A percentile compares a stretch with the other conserved stretches of the same genome.
These are phyloP conservation scores for Mycosphaerella sp. DNA, from an alignment of 2,329 filamentous ascomycete species.

Conservation along the genomic window DNA sequence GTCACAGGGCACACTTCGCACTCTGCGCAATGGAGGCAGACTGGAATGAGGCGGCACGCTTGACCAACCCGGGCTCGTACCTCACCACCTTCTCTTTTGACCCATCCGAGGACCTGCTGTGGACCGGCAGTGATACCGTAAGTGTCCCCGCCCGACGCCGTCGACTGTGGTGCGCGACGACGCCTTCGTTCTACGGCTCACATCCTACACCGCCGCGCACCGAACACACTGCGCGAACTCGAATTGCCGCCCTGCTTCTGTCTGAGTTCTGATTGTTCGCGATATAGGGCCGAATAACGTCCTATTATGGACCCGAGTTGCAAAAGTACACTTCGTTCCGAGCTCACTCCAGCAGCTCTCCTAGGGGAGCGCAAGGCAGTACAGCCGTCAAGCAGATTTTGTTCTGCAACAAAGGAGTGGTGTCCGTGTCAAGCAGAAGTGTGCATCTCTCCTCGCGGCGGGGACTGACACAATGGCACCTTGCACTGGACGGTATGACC, in stretches of 20 bases:
- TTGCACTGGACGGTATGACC: conserved; percentile 70
- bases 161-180: background rate
- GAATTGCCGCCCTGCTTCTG: background rate
- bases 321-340: conserved; percentile 87
- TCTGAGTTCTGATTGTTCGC: conserved; percentile 7
- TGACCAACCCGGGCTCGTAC: conserved; percentile 68
- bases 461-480: conserved; percentile 82
- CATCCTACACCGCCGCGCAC: background rate
- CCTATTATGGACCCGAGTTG: conserved; percentile 79
- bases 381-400: conserved; percentile 81
- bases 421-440: conserved; percentile 75
- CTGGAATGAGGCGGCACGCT: conserved; percentile 64
- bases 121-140: conserved; percentile 88
- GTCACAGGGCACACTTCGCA: background rate
- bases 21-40: conserved; percentile 45
- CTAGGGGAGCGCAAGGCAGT: conserved; percentile 43
- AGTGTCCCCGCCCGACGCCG: conserved; percentile 30
- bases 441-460: conserved; percentile 83
- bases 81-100: conserved; percentile 85
- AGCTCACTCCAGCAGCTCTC: conserved; percentile 55
- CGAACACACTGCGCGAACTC: background rate
- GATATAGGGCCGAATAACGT: conserved; percentile 72
- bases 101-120: conserved; percentile 79
- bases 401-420: conserved; percentile 83
- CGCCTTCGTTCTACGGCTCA: background rate